These are phyloP conservation scores for Willaertia magna DNA, from an alignment of 208 protist genomes.

Conservation along the genomic window DNA sequence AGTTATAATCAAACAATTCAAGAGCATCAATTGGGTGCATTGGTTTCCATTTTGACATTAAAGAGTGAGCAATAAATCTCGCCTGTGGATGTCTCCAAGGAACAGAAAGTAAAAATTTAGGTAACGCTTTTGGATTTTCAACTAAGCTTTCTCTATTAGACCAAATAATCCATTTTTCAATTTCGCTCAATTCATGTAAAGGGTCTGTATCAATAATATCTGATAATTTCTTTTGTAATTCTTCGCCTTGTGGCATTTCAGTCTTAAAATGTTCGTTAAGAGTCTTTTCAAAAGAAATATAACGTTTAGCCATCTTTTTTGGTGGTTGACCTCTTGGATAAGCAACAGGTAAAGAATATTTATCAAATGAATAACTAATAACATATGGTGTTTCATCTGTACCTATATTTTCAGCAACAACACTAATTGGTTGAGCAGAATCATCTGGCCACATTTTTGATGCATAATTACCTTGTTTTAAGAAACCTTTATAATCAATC, in stretches of 20 bases:
- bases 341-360: conserved; percentile 27
- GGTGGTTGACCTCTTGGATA: conserved; percentile 14
- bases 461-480: conserved; percentile 20
- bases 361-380: conserved; percentile 40
- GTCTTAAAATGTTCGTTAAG: conserved; percentile 35
- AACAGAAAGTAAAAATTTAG: conserved; percentile 54
- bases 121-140: conserved; percentile 41
- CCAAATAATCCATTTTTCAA: conserved; percentile 55
- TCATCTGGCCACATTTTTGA: conserved; percentile 14
- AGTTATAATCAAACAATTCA: conserved; percentile 13
- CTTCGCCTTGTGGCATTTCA: background rate
- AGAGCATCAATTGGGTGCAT: background rate
- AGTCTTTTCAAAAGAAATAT: conserved; percentile 32
- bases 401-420: background rate
- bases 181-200: conserved; percentile 37
- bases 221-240: conserved; percentile 25
- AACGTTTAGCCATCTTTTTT: conserved; percentile 22
- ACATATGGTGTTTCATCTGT: conserved; percentile 28
- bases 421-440: conserved; percentile 32
- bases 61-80: conserved; percentile 44
- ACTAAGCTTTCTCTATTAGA: conserved; percentile 45
- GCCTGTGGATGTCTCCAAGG: conserved; percentile 49
- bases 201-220: conserved; percentile 44
- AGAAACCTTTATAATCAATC: conserved; percentile 25
- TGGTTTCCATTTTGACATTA: conserved; percentile 23